A percentile compares a stretch with the other conserved stretches of the same genome.
Conservation (phyloP, 352 stramenopile species). For the Elongisporangium undulatum region DNA sequence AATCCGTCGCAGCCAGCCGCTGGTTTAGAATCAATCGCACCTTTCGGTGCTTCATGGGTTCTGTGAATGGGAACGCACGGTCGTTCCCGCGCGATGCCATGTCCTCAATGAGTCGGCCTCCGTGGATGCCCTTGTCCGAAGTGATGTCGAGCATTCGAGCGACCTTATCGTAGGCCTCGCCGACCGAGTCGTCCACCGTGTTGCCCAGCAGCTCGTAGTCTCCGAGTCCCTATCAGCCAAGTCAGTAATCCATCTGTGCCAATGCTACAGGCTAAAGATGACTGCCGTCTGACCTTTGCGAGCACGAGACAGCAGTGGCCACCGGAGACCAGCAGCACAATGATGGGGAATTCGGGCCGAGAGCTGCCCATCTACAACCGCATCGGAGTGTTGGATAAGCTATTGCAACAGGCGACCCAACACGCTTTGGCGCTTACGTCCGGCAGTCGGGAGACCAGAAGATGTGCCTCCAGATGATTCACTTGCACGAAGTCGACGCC, state of each 20-base stretch:
- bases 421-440: conserved; percentile 23
- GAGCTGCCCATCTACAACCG: conserved; percentile 22
- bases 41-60: conserved; percentile 89
- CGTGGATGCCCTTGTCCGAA: conserved; percentile 57
- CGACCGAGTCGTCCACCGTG: conserved; percentile 97
- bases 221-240: conserved; percentile 73
- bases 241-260: neutral
- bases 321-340: conserved; percentile 96
- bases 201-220: conserved; percentile 93
- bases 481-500: conserved; percentile 93
- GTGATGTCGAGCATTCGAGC: conserved; percentile 92
- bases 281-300: conserved; percentile 37
- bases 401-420: neutral
- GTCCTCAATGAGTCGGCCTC: conserved; percentile 94
- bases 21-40: conserved; percentile 12
- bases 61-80: conserved; percentile 84
- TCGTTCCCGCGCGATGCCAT: conserved; percentile 90
- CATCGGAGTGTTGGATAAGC: conserved; percentile 1
- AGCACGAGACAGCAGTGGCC: conserved; percentile 98
- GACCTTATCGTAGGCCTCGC: conserved; percentile 98
- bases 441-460: conserved; percentile 91
- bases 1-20: neutral
- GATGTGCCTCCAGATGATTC: conserved; percentile 98
- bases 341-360: conserved; percentile 92
- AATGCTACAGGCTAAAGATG: neutral